Percentiles rank a stretch among this genome's conserved stretches.
These are phyloP conservation scores for Arachnomyces sp. DNA, from an alignment of 2,329 filamentous ascomycete species.

Conservation along the genomic window DNA sequence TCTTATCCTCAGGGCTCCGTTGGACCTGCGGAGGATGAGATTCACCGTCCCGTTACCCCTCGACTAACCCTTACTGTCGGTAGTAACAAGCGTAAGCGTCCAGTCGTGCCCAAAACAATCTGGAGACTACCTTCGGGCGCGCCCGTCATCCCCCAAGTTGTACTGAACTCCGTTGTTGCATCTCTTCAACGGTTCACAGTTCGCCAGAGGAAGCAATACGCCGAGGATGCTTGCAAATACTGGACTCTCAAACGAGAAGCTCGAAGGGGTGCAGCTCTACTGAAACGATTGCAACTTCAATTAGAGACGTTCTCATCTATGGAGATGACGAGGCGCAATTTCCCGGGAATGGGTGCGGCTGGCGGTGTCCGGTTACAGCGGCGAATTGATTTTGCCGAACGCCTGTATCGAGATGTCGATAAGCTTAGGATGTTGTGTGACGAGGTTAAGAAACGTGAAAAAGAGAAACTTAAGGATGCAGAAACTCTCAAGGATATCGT, in stretches of 20 bases:
- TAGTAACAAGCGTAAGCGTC: conserved; percentile 51
- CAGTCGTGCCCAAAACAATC: conserved; percentile 52
- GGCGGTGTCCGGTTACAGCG: conserved; percentile 69
- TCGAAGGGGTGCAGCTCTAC: conserved; percentile 76
- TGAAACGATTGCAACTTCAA: conserved; percentile 88
- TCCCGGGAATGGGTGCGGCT: conserved; percentile 83
- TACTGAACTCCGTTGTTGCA: conserved; percentile 77
- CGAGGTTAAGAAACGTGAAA: conserved; percentile 66
- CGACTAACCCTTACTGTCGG: conserved; percentile 47
- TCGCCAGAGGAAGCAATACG: conserved; percentile 82
- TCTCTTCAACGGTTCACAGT: conserved; percentile 76
- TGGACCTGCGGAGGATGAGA: conserved; percentile 39
- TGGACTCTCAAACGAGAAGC: conserved; percentile 97
- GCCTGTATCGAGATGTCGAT: conserved; percentile 57
- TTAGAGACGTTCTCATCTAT: conserved; percentile 96
- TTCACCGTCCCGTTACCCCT: conserved; percentile 31
- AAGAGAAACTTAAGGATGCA: conserved; percentile 65
- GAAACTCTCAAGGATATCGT: conserved; percentile 71
- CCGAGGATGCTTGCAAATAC: conserved; percentile 88
- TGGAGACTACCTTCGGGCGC: conserved; percentile 95
- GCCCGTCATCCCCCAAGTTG: conserved; percentile 81
- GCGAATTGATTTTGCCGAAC: conserved; percentile 80
- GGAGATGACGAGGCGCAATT: conserved; percentile 92
- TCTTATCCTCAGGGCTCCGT: conserved; percentile 53
- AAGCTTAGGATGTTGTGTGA: conserved; percentile 63